These are phyloP conservation scores for Daldinia decipiens DNA, from an alignment of 495 filamentous ascomycete genomes.

Conservation along the genomic window DNA sequence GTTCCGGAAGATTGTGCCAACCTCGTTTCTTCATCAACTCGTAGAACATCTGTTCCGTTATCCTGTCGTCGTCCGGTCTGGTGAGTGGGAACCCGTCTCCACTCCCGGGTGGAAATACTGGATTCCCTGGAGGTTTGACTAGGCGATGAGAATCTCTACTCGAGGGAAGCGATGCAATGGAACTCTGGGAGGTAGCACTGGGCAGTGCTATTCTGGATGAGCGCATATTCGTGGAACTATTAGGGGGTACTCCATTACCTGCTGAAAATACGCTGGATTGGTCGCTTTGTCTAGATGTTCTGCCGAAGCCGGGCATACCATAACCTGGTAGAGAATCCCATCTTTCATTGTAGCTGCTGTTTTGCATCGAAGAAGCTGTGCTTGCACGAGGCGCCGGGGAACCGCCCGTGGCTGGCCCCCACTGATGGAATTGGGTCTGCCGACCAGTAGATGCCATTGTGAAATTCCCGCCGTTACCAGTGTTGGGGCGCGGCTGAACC, in stretches of 20 bases:
- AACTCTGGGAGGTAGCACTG: conserved; percentile 61
- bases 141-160: conserved; percentile 62
- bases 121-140: conserved; percentile 56
- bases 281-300: conserved; percentile 55
- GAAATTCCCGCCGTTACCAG: conserved; percentile 63
- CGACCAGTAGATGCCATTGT: conserved; percentile 78
- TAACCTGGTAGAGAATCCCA: conserved; percentile 74
- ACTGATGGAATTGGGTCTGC: conserved; percentile 76
- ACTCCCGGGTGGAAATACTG: conserved; percentile 54
- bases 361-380: conserved; percentile 60
- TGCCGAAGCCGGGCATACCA: conserved; percentile 44
- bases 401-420: conserved; percentile 60
- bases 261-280: conserved; percentile 66
- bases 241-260: conserved; percentile 76
- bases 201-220: conserved; percentile 67
- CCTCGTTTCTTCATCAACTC: conserved; percentile 96
- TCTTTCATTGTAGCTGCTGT: conserved; percentile 60
- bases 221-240: conserved; percentile 74
- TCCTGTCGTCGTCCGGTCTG: conserved; percentile 79
- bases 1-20: conserved; percentile 96
- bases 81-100: conserved; percentile 71
- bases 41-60: conserved; percentile 92
- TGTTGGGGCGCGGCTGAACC: conserved; percentile 75
- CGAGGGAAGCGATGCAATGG: conserved; percentile 57
- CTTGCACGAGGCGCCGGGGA: conserved; percentile 58